These are phyloP conservation scores for Ophiostoma tasmaniense DNA, from an alignment of 2,329 filamentous ascomycete genomes.

Conservation along the genomic window DNA sequence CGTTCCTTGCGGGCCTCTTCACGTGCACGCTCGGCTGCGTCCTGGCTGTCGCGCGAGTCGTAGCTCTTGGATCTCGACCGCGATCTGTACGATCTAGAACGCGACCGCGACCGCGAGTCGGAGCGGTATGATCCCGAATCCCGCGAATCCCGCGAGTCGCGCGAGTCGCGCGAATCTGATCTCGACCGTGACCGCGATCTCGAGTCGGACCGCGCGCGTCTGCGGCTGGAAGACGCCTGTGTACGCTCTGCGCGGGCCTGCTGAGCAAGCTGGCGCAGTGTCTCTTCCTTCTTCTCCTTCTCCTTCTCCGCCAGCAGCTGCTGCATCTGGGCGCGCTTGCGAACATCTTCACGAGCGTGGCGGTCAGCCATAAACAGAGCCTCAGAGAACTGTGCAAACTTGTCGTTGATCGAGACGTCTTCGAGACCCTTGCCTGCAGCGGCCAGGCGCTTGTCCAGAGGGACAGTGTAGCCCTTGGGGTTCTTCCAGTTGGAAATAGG, in stretches of 20 bases:
- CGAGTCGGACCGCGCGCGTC: neutral
- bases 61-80: constrained; percentile 27
- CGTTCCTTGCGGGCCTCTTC: constrained; percentile 70
- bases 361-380: constrained; percentile 89
- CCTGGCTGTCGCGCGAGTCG: constrained; percentile 42
- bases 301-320: constrained; percentile 94
- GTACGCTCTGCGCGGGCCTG: constrained; percentile 80
- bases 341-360: constrained; percentile 90
- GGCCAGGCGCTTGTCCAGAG: constrained; percentile 87
- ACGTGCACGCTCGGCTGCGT: constrained; percentile 64
- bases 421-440: constrained; percentile 87
- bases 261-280: constrained; percentile 77
- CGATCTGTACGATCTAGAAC: constrained; percentile 26
- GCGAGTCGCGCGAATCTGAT: neutral
- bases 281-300: constrained; percentile 87
- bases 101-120: neutral
- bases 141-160: neutral
- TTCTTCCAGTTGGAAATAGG: constrained; percentile 99
- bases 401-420: constrained; percentile 95
- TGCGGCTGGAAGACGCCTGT: constrained; percentile 14
- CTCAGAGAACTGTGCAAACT: constrained; percentile 93
- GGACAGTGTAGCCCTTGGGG: constrained; percentile 93
- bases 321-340: constrained; percentile 88
- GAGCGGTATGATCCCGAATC: constrained; percentile 16
- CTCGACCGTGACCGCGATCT: neutral